Base-by-base conservation (phyloP, 306 rosid species). In the Astragalus glycyphyllos region DNA sequence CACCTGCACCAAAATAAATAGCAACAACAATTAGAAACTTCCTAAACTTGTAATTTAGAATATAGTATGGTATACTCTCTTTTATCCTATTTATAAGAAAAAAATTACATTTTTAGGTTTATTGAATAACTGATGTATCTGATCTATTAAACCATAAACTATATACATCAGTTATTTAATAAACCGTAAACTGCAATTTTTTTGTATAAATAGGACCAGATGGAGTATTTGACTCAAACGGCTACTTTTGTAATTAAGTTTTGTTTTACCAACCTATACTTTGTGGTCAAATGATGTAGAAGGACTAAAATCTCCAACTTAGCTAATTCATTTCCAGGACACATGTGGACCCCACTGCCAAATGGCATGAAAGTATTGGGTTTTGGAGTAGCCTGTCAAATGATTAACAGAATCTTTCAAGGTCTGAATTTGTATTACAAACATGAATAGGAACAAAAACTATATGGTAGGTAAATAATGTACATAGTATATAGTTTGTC, bases 301-400 rank as follows among this genome's bases (percentile, higher is more conserved):
- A 94, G 84, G 75, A 94, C 89, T 73, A 87, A 75, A 72, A 94
- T 89, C 83, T 94, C 99, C 83, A 94, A 69, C 86, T 89, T 94
- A 72, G 99, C 99, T 20, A 94, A 75, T 64, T 94, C 97, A 84
- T 94, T 94, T 37, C 99, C 99, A 0, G 99, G 99, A 67, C 99
- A 94, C 4, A 89, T 78, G 72, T 94, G 99, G 90, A 76, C 80
- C 84, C 99, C 99, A 76, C 84, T 94, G 60, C 99, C 99, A 86
- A 94, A 94, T 79, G 99, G 99, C 92, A 94, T 82, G 50, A 87
- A 94, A 2, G 96, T 91, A 74, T 94, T 82, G 82, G 99, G 88
- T 10, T 94, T 91, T 73, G 90, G 95, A 15, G 97, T 83, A 35
- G 83, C 92, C 97, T 93, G 86, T 51, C 58, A 58, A 62, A 73